Conservation (phyloP, 2,329 filamentous ascomycete genomes). For the Talaromyces piceae region DNA sequence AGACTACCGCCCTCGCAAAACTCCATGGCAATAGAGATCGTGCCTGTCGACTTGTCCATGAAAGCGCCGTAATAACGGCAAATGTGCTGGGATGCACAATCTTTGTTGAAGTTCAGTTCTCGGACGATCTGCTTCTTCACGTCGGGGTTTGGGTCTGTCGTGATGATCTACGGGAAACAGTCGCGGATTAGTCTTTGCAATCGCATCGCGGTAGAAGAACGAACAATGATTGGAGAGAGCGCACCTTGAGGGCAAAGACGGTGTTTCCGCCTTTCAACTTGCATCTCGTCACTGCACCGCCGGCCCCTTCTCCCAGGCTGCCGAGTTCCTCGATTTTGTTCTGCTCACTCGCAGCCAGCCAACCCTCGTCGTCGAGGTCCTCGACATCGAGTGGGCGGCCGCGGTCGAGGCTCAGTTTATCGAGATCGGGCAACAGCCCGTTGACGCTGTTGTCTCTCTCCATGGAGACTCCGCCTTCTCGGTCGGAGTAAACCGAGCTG, state of each 20-base stretch:
- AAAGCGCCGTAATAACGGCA: conserved; percentile 97
- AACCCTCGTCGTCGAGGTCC: conserved; percentile 88
- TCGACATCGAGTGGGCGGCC: conserved; percentile 83
- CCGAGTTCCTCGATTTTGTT: conserved; percentile 82
- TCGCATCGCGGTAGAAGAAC: background rate
- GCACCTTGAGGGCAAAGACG: conserved; percentile 89
- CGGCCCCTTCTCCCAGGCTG: conserved; percentile 86
- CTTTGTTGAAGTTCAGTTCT: conserved; percentile 96
- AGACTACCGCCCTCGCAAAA: conserved; percentile 95
- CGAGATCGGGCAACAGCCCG: conserved; percentile 66
- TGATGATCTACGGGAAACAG: conserved; percentile 71
- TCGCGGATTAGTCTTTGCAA: conserved; percentile 16
- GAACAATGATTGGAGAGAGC: no score
- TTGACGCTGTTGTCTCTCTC: conserved; percentile 76
- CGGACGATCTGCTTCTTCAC: conserved; percentile 98
- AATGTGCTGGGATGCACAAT: conserved; percentile 91
- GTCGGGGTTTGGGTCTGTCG: conserved; percentile 93
- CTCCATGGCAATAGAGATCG: conserved; percentile 98
- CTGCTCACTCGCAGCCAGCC: conserved; percentile 86
- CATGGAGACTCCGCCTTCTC: conserved; percentile 65
- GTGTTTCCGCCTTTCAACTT: conserved; percentile 86
- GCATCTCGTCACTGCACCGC: conserved; percentile 88
- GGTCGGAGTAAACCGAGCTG: conserved; percentile 51
- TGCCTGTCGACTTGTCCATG: conserved; percentile 89
- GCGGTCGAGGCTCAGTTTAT: conserved; percentile 73